phyloP scores from a whole-genome alignment of 805 yeast genomes.

The Allodekkera sacchari region DNA sequence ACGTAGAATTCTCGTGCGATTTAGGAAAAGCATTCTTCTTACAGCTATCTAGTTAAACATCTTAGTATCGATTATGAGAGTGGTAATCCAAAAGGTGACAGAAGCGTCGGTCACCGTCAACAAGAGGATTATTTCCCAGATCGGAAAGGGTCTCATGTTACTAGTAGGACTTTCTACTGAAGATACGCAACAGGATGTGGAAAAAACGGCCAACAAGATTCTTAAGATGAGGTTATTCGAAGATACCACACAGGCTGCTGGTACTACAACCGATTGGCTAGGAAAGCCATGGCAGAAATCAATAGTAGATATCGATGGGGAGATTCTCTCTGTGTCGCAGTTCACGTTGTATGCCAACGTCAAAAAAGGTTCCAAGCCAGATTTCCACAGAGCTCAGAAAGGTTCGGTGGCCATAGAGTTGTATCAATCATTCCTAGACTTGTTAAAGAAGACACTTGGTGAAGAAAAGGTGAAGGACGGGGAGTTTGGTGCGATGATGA shows the following conservation, averaged over 20 bases:
- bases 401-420: constrained; percentile 48
- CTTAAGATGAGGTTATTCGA: constrained; percentile 67
- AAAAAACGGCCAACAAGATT: constrained; percentile 59
- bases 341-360: constrained; percentile 83
- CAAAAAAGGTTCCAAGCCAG: constrained; percentile 90
- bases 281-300: constrained; percentile 73
- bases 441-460: constrained; percentile 45
- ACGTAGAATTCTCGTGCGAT: too few relatives aligned
- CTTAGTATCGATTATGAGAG: constrained; percentile 55
- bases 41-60: neutral
- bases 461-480: constrained; percentile 75
- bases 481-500: constrained; percentile 96
- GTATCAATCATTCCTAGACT: constrained; percentile 43
- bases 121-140: constrained; percentile 59
- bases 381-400: constrained; percentile 86
- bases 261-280: constrained; percentile 41
- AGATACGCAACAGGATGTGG: constrained; percentile 71
- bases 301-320: constrained; percentile 56
- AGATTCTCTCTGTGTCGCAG: constrained; percentile 82
- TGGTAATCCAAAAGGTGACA: constrained; percentile 85
- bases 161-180: constrained; percentile 77
- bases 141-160: constrained; percentile 66
- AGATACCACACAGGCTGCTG: constrained; percentile 27
- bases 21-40: neutral
- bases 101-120: constrained; percentile 87